A percentile compares a stretch with the other conserved stretches of the same genome.
Evolutionary conservation across 129 eudicot genomes (phyloP).

Genomic region (Chrysanthemum lavandulifolium): DNA sequence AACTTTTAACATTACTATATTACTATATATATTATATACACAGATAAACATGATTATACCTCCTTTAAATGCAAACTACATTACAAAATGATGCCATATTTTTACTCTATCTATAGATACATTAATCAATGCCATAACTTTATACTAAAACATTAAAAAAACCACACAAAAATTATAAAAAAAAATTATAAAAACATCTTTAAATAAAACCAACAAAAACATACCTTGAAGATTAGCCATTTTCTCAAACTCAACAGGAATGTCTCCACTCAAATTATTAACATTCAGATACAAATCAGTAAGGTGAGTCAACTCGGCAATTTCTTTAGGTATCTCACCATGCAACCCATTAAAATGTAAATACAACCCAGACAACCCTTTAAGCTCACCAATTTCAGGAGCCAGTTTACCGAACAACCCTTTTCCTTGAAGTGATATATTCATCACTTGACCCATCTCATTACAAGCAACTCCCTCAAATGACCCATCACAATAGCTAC

Average conservation of each 20-base stretch:
- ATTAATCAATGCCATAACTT: constrained; percentile 22
- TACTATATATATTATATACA: background rate
- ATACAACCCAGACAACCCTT: constrained; percentile 82
- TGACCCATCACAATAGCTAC: constrained; percentile 58
- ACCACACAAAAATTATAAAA: background rate
- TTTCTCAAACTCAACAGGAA: constrained; percentile 68
- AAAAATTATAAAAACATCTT: too few species aligned
- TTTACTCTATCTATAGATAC: constrained; percentile 18
- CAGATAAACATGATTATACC: background rate
- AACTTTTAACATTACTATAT: too few species aligned
- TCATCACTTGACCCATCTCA: constrained; percentile 69
- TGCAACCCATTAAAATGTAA: constrained; percentile 74
- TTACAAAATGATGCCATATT: background rate
- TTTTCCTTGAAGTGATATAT: constrained; percentile 93
- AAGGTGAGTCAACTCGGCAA: constrained; percentile 70
- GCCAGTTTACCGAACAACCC: constrained; percentile 78
- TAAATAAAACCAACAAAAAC: constrained; percentile 19
- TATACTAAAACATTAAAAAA: background rate
- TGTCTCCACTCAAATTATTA: constrained; percentile 70
- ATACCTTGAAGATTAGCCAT: constrained; percentile 82
- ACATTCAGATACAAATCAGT: constrained; percentile 90
- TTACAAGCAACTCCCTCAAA: constrained; percentile 87
- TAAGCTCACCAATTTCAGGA: constrained; percentile 80
- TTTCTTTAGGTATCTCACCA: constrained; percentile 79
- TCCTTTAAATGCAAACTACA: background rate